Evolutionary conservation across 257 asterid species (phyloP), one percentile per base, ranked within the genome.

Genomic region (Nyctanthes arbortristis): DNA sequence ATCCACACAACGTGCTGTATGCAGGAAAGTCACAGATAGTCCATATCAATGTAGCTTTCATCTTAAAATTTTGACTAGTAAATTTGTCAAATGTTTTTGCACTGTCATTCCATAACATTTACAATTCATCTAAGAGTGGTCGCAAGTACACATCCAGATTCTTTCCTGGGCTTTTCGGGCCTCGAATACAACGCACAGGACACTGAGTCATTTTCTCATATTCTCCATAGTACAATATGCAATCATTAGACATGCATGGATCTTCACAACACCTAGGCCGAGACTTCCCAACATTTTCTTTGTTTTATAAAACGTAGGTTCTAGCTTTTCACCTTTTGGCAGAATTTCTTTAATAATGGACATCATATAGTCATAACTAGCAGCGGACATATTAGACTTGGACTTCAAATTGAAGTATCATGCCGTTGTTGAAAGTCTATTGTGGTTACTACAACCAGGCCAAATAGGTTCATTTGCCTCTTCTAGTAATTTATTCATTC

Each of bases 401-500:
- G n/a, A n/a, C 10, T 63, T 37, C 5, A 37, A 3, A 27, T 29
- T 37, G 29, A 63, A 9, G 5, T 36, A 16, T 12, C 22, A 4
- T 4, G 68, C 5, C 2, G 40, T 16, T 1, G 6, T 1, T 8
- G 68, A 63, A n/a, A 37, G 29, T 45, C 40, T 36, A 4, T 4
- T 63, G n/a, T n/a, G n/a, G n/a, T n/a, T n/a, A n/a, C n/a, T n/a
- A 37, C 68, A 63, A 28, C 68, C 56, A 2, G 22, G 22, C 36
- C 36, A 37, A 0, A 63, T 6, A 1, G 68, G 56, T 25, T 63
- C 54, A 14, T 63, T 27, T 2, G 52, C 57, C 4, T 5, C 57
- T 5, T 37, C 36, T 1, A 63, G 16, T 25, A 63, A 22, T 0
- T 63, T 33, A 33, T n/a, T n/a, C n/a, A n/a, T n/a, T n/a, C n/a